Evolutionary conservation across 192 early-diverging fungal genomes (phyloP).

Genomic region (Backusella psychrophila): DNA sequence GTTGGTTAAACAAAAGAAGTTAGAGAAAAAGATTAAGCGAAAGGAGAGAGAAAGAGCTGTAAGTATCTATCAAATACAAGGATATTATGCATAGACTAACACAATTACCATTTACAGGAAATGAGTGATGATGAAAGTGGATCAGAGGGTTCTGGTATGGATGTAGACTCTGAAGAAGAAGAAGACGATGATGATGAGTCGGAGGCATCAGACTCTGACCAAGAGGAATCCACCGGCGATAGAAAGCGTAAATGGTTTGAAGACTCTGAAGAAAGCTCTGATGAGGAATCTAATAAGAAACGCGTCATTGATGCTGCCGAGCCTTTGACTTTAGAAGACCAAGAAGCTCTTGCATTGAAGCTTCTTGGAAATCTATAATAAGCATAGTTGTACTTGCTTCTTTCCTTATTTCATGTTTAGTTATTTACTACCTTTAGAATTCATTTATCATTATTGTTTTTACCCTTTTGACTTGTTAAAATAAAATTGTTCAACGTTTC

Average conservation of each 20-base stretch:
- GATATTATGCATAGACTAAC: neutral
- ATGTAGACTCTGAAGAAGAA: constrained; percentile 53
- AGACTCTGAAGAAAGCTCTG: constrained; percentile 28
- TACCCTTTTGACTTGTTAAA: neutral
- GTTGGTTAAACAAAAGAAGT: constrained; percentile 58
- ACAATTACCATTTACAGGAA: neutral
- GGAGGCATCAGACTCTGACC: constrained; percentile 46
- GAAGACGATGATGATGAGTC: constrained; percentile 40
- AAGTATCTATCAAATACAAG: neutral
- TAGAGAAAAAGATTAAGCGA: constrained; percentile 67
- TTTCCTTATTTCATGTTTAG: neutral
- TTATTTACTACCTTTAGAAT: neutral
- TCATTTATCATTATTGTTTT: neutral
- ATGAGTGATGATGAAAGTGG: constrained; percentile 24
- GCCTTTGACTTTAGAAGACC: constrained; percentile 56
- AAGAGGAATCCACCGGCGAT: constrained; percentile 59
- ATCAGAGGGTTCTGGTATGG: constrained; percentile 22
- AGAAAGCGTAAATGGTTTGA: constrained; percentile 55
- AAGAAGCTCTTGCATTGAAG: constrained; percentile 59
- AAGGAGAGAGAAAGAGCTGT: constrained; percentile 63
- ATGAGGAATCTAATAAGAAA: constrained; percentile 34
- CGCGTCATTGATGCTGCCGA: constrained; percentile 52
- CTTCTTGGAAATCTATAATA: constrained; percentile 34
- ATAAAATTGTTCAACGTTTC: neutral
- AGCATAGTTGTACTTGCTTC: neutral